phyloP scores from a whole-genome alignment of 345 rosid genomes.

The Eucalyptus albens region DNA sequence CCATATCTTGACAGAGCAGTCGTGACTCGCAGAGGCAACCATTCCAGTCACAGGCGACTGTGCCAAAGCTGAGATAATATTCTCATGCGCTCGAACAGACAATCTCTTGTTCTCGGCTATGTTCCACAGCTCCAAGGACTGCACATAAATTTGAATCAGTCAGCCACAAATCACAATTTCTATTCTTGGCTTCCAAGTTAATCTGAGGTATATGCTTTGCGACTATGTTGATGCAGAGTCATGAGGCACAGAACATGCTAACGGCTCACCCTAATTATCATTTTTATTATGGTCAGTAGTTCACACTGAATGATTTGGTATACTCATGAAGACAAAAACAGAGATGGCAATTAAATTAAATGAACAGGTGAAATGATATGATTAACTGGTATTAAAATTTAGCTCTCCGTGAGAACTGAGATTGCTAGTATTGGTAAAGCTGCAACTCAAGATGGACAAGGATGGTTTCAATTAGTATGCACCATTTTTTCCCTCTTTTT shows the following conservation, averaged over 20 bases:
- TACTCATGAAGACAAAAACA: not conserved
- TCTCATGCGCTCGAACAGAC: slow-evolving; percentile 40
- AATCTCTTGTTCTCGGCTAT: slow-evolving; percentile 47
- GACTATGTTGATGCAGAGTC: not conserved
- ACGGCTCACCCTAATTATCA: not conserved
- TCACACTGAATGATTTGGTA: not conserved
- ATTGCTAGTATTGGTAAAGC: not conserved
- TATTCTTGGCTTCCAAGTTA: not conserved
- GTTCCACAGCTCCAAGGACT: slow-evolving; percentile 67
- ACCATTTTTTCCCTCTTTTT: not conserved
- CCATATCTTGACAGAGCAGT: slow-evolving; percentile 55
- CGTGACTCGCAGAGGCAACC: slow-evolving; percentile 68
- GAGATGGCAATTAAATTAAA: not conserved
- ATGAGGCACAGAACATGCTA: not conserved
- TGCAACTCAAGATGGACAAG: not conserved
- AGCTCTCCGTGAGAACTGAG: not conserved
- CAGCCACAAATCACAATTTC: not conserved
- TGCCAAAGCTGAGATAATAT: slow-evolving; percentile 41
- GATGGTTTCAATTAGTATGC: not conserved
- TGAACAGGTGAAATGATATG: not conserved
- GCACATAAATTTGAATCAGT: not conserved
- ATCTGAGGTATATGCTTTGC: not conserved
- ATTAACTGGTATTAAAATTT: not conserved
- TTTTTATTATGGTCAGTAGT: not conserved
- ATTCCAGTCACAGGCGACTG: slow-evolving; percentile 32